phyloP scores from a whole-genome alignment of 108 stramenopile genomes.

The Epithemia pelagica region DNA sequence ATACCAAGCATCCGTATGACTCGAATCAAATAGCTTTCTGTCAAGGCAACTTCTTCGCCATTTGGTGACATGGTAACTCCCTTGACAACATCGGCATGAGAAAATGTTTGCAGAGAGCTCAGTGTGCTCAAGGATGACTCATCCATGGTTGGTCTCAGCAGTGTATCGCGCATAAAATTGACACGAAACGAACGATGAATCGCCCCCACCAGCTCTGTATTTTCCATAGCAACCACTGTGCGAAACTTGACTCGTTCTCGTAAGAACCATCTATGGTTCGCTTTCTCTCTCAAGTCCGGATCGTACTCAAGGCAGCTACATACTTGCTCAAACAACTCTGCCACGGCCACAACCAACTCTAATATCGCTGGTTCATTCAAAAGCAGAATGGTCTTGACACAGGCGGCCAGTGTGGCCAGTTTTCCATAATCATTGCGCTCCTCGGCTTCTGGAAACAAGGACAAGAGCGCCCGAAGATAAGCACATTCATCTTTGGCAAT shows the following conservation, averaged over 20 bases:
- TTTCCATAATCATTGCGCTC: conserved; percentile 36
- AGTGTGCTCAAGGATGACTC: conserved; percentile 75
- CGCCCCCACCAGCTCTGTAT: conserved; percentile 46
- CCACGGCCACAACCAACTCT: conserved; percentile 62
- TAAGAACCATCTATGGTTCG: conserved; percentile 73
- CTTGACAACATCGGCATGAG: conserved; percentile 75
- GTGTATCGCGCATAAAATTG: conserved; percentile 70
- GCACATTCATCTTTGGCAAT: conserved; percentile 69
- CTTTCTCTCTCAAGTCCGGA: conserved; percentile 74
- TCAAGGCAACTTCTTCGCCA: conserved; percentile 14
- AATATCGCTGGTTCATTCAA: conserved; percentile 86
- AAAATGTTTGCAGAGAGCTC: conserved; percentile 72
- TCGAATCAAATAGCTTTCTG: conserved; percentile 57
- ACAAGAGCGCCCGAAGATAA: conserved; percentile 57
- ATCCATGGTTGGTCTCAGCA: conserved; percentile 85
- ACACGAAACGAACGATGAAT: conserved; percentile 82
- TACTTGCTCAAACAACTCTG: conserved; percentile 57
- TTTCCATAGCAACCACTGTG: conserved; percentile 77
- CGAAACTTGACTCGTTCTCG: conserved; percentile 65
- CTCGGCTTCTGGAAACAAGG: conserved; percentile 57
- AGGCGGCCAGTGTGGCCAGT: conserved; percentile 61
- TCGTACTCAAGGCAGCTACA: conserved; percentile 76
- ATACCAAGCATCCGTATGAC: conserved; percentile 55
- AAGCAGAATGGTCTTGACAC: conserved; percentile 73
- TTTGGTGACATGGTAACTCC: conserved; percentile 51